Base-by-base conservation (phyloP, 768 basidiomycete species). In the Rubroboletus pulcherrimus region DNA sequence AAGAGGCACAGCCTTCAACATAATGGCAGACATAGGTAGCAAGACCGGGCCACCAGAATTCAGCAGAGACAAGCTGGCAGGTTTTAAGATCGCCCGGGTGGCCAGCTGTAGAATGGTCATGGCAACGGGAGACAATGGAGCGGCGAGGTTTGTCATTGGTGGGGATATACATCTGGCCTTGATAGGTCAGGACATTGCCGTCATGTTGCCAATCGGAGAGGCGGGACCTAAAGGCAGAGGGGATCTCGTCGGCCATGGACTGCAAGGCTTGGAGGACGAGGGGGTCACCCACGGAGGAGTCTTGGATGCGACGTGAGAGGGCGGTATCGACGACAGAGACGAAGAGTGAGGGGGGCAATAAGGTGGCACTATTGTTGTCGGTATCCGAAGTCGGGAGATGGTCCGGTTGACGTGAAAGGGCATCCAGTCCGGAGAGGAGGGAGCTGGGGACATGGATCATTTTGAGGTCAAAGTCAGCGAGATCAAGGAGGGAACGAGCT, bases 71-170 rank as follows among this genome's bases (percentile, higher is more conserved):
- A 2, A 43, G 42, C 0, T 43, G 26, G 0, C 7, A 2, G 15
- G 42, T 43, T 17, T 43, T 43, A 0, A 43, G 12, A 1, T 15
- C 17, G 0, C 42, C 15, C 0, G 15, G 14, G 4, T 43, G 42
- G 0, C 40, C 21, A 0, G 21, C 4, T 0, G 12, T 7, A 0
- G 7, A 2, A 0, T 41, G 40, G 7, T 41, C 21, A 14, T 41
- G 21, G 7, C 40, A 41, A 0, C 3, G 1, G 0, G 14, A 0
- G 1, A 41, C 19, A 1, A 21, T 7, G 7, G 19, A 6, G 5
- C 1, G 1, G 10, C 10, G 0, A 3, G 19, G 38, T 4, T n/a
- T 0, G 0, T 4, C 10, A 19, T 19, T 1, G 2, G n/a, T 0
- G 0, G 6, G 12, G 1, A 40, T 2, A 3, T 40, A 40, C 5